Evolutionary conservation across 2,329 filamentous ascomycete genomes (phyloP), one percentile per base, ranked within the genome.

Genomic region (Sclerotinia nivalis): DNA sequence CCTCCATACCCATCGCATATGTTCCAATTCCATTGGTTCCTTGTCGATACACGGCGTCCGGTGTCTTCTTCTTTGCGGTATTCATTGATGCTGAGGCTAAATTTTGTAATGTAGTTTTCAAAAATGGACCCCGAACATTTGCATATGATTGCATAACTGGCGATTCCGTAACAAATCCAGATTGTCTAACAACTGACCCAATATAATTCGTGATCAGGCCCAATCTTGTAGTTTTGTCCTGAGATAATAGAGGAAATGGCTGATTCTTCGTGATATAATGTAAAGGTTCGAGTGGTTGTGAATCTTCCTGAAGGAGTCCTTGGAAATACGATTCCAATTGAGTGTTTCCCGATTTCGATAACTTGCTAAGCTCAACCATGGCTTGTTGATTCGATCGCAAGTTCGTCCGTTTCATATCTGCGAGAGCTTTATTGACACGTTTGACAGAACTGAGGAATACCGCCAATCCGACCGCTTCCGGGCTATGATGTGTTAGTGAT

Each of bases 1-100:
- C 92, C 78, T 97, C 93, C 81, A 99, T 88, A 0, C 91, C 92
- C 76, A 91, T 89, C 0, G 93, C 91, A 78, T 99, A 99, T 49
- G 91, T 93, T 3, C 91, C 90, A 71, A 99, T 96, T 6, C 93
- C 95, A 79, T 96, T 98, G 31, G 92, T 96, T 20, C 94, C 95
- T 71, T 92, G 87, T 71, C 90, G 89, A 80, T 99, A 99, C 13
- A 96, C 87, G 3, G 92, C 92, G 78, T 95, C 93, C 1, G 90
- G 86, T 20, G 84, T 83, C 81, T 92, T 93, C 79, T 93, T 91
- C 80, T 93, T 94, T 31, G 91, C 86, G 62, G 93, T 90, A 83
- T 93, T 90, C 79, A 96, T 84, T 45, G 93, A 96, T 22, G 95
- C 95, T 54, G 92, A 89, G 3, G 96, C 92, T 59, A 98, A 84